Base-by-base conservation (phyloP, 2,329 filamentous ascomycete genomes). In the Albifimbria verrucaria region DNA sequence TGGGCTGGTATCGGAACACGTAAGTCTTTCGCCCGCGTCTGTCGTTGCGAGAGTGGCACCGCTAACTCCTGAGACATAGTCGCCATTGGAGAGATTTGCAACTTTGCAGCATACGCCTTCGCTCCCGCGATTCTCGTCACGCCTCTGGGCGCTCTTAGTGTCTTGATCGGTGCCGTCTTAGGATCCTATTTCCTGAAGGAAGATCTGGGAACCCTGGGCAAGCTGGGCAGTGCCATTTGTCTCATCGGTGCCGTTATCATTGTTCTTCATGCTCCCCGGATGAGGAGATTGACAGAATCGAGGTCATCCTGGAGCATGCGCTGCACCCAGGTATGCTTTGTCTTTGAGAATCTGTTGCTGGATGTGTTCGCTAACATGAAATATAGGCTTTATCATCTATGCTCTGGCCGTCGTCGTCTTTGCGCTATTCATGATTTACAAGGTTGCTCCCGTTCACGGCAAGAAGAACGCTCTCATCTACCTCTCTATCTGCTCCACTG, bases 101-200 rank as follows among this genome's bases (percentile, higher is more conserved):
- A 99, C 73, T 99, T 99, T 69, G 92, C 92, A 49, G 94, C 94
- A 57, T 99, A 99, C 70, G 94, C 94, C 7, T 99, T 97, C 73
- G 94, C 94, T 60, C 94, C 94, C 41, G 95, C 94, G n/a, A 99
- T 99, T 72, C 81, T 99, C 50, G 94, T 99, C 41, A 99, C 94
- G 5, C 94, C 94, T 23, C 78, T 99, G 22, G 94, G 94, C 56
- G 94, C 94, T 52, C 80, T 99, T 57, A 94, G 90, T 67, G 95
- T 99, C 53, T 78, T 99, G 59, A 97, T 99, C 65, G 94, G 92
- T 59, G 92, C 94, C 20, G 92, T 99, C 25, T 75, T 99, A 53
- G 93, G 94, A 49, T 92, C 94, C 58, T 97, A 99, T 72, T 96
- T 97, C 69, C 77, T 99, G 57, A 82, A 91, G 52, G 94, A 99